phyloP scores from a whole-genome alignment of 176 grass and related monocot genomes.

The Ananas comosus region DNA sequence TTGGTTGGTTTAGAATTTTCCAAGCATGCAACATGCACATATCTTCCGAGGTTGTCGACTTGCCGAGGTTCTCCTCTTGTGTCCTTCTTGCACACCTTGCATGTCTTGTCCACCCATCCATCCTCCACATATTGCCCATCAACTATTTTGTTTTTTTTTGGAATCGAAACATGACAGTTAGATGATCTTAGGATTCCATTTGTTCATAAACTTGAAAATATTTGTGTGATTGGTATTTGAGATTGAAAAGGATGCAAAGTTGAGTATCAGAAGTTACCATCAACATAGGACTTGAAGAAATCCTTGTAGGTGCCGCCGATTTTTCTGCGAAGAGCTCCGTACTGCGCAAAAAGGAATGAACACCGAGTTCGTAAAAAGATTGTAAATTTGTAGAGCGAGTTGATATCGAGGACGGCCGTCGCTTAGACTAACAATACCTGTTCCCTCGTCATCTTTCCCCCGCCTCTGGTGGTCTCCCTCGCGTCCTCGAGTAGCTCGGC shows the following conservation, averaged over 20 bases:
- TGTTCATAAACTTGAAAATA: too few species aligned
- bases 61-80: slow-evolving; percentile 71
- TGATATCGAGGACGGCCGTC: too few species aligned
- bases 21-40: slow-evolving; percentile 62
- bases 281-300: slow-evolving; percentile 99
- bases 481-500: slow-evolving; percentile 82
- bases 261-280: slow-evolving; percentile 37
- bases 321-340: slow-evolving; percentile 81
- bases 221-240: too few species aligned
- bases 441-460: slow-evolving; percentile 66
- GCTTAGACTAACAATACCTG: slow-evolving; percentile 33
- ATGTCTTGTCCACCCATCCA: slow-evolving; percentile 97
- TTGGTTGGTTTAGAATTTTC: slow-evolving; percentile 62
- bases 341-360: slow-evolving; percentile 30
- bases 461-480: slow-evolving; percentile 52
- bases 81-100: slow-evolving; percentile 93
- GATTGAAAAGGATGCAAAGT: background rate
- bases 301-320: slow-evolving; percentile 99
- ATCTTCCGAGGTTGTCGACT: slow-evolving; percentile 84
- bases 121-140: slow-evolving; percentile 88
- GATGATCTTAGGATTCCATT: too few species aligned
- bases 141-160: slow-evolving; percentile 26
- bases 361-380: background rate
- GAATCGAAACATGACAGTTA: background rate
- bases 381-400: background rate